These are phyloP conservation scores for Leishmania arabica DNA, from an alignment of 208 protist species.

Conservation along the genomic window DNA sequence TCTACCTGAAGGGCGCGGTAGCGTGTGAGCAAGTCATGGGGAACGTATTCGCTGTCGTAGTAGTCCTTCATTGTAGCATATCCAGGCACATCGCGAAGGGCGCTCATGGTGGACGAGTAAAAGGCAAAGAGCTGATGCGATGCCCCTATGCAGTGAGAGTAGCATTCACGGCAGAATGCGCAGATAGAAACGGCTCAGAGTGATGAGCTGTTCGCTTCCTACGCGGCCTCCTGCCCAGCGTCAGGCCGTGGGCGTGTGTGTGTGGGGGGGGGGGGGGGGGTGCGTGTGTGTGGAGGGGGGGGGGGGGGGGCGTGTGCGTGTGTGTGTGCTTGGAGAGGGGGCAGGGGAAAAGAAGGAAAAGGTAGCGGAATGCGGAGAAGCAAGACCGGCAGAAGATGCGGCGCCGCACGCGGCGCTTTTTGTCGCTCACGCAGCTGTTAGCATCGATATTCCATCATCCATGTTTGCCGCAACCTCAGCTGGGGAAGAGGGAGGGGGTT, in stretches of 20 bases:
- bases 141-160: background rate
- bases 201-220: background rate
- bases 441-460: background rate
- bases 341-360: background rate
- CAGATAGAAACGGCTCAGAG: background rate
- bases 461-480: background rate
- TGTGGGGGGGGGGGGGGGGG: background rate
- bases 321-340: background rate
- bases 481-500: background rate
- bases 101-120: background rate
- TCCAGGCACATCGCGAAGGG: constrained; percentile 12
- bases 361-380: background rate
- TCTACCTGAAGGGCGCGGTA: constrained; percentile 33
- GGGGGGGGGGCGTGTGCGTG: background rate
- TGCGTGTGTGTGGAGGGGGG: background rate
- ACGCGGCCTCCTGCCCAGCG: background rate
- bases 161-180: background rate
- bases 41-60: constrained; percentile 50
- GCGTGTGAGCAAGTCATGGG: constrained; percentile 28
- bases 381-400: background rate
- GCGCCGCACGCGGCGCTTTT: background rate
- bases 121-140: background rate
- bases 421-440: too few species aligned
- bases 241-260: background rate
- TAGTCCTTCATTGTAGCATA: constrained; percentile 44